These are phyloP conservation scores for Selaginella tamariscina DNA, from an alignment of 75 land plant species.

Conservation along the genomic window DNA sequence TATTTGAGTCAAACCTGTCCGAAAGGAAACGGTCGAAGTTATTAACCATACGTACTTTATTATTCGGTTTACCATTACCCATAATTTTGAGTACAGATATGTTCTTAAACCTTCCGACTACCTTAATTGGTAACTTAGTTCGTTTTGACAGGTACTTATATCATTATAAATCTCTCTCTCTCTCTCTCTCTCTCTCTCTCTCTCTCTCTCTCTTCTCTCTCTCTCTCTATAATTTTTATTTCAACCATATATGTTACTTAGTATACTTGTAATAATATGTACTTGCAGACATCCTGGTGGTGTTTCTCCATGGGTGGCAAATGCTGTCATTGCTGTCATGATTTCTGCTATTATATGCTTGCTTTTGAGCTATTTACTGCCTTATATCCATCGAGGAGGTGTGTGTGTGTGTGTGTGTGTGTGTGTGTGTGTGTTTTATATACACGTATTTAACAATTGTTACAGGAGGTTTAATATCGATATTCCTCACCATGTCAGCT, in stretches of 20 bases:
- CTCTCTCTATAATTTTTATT: too few relatives aligned
- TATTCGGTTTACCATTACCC: slow-evolving; percentile 51
- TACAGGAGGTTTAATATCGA: slow-evolving; percentile 17
- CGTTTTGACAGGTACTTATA: slow-evolving; percentile 68
- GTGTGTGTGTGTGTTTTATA: too few relatives aligned
- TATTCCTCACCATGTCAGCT: slow-evolving; percentile 4
- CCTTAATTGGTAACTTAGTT: slow-evolving; percentile 40
- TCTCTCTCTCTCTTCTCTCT: not conserved
- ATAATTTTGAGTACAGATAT: slow-evolving; percentile 43
- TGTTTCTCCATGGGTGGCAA: slow-evolving; percentile 75
- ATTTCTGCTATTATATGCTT: slow-evolving; percentile 47
- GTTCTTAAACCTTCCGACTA: slow-evolving; percentile 34
- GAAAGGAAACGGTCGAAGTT: slow-evolving; percentile 46
- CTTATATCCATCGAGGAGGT: slow-evolving; percentile 84
- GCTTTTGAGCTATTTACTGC: slow-evolving; percentile 63
- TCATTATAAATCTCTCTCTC: too few relatives aligned
- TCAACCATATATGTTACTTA: too few relatives aligned
- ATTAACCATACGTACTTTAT: slow-evolving; percentile 45
- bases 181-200: not conserved
- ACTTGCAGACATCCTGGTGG: slow-evolving; percentile 74
- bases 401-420: too few relatives aligned
- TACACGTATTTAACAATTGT: too few relatives aligned
- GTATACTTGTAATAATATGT: not conserved
- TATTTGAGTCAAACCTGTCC: slow-evolving; percentile 69
- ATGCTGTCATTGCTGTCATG: slow-evolving; percentile 36